These are phyloP conservation scores for Penicillium sp. DNA, from an alignment of 2,329 filamentous ascomycete species.

Conservation along the genomic window DNA sequence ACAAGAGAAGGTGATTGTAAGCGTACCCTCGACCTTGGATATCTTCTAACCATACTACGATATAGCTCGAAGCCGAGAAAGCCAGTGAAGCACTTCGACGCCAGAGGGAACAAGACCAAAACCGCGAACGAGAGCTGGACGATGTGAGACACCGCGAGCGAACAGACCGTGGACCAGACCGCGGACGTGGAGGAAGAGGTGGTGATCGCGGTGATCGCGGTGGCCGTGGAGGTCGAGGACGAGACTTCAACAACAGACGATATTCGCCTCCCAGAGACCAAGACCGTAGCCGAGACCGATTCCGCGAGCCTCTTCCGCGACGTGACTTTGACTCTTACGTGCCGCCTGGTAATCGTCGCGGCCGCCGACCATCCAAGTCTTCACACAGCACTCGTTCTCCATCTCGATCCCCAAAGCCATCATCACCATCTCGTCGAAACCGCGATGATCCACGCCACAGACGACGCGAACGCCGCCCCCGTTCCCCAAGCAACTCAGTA, in stretches of 20 bases:
- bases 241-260: constrained; percentile 49
- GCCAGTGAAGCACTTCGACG: constrained; percentile 72
- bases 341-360: constrained; percentile 45
- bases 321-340: constrained; percentile 59
- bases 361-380: constrained; percentile 38
- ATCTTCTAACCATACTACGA: constrained; percentile 11
- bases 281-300: constrained; percentile 41
- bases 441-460: constrained; percentile 29
- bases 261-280: constrained; percentile 53
- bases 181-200: constrained; percentile 37
- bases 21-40: too few species aligned
- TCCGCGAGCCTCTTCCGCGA: constrained; percentile 46
- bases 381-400: constrained; percentile 30
- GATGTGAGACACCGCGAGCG: constrained; percentile 60
- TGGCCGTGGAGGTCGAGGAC: constrained; percentile 30
- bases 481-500: constrained; percentile 33
- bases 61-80: constrained; percentile 75
- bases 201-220: constrained; percentile 36
- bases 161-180: constrained; percentile 26
- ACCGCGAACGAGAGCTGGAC: constrained; percentile 69
- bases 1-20: constrained; percentile 74
- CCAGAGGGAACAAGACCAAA: constrained; percentile 67
- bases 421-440: constrained; percentile 27
- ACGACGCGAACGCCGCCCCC: constrained; percentile 29
- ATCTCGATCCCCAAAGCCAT: constrained; percentile 30